Evolutionary conservation across 352 stramenopile genomes (phyloP), one percentile per base, ranked within the genome.

Genomic region (Phytophthora pluvialis): DNA sequence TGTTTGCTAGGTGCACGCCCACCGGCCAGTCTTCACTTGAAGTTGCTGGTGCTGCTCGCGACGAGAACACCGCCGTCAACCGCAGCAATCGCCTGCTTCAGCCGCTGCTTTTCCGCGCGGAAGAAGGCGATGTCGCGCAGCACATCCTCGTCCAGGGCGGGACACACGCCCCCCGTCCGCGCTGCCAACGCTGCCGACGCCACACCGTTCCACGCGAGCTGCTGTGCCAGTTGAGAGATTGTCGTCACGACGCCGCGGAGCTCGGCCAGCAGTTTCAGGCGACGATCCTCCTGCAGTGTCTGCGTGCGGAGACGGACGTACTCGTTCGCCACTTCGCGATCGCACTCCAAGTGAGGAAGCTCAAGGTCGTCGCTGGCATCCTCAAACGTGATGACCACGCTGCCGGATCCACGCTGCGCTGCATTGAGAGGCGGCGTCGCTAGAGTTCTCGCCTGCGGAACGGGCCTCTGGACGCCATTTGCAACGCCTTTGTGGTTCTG

Each of bases 91-190:
- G 71, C 50, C 33, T 66, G 60, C 60, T 80, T 80, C 31, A 83
- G 44, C 43, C 72, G 64, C 26, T 69, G 59, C 43, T 78, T 80
- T 47, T 81, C 72, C 3, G 67, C 60, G 18, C 75, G 73, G 50
- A 83, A 83, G 42, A 78, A 81, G 15, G 66, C 70, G n/a, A 83
- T 77, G 63, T 83, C 75, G 15, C 77, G 50, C 26, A 72, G 65
- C 38, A 79, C 72, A 15, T 80, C 75, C 4, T 69, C 44, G 25
- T 81, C 49, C n/a, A 78, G 43, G 16, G 43, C 40, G 1, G 47
- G 26, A 21, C 65, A 53, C 4, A 42, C 47, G 5, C 44, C 54
- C n/a, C 68, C 64, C 12, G 58, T 72, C 32, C 63, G 56, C 25
- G 63, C 57, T 25, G 56, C 54, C 32, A 76, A 44, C 13, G 68